phyloP scores from a whole-genome alignment of 192 early-diverging fungal genomes.

The Podila horticola region DNA sequence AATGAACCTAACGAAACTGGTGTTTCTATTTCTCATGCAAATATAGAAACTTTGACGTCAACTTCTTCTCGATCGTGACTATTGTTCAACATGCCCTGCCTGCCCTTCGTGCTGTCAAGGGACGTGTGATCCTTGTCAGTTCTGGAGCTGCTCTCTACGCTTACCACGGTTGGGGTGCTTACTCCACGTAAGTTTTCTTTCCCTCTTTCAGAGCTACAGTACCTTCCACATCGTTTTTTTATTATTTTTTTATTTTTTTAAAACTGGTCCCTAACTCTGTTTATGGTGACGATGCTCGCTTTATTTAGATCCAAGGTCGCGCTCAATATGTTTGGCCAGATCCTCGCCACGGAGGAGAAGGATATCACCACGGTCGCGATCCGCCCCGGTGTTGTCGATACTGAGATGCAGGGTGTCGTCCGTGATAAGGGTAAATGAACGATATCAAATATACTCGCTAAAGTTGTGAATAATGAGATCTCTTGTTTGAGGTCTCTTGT shows the following conservation, averaged over 20 bases:
- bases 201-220: neutral
- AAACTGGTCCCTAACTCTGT: neutral
- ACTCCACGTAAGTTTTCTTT: constrained; percentile 66
- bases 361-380: constrained; percentile 72
- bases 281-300: neutral
- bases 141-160: constrained; percentile 80
- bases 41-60: constrained; percentile 70
- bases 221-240: neutral
- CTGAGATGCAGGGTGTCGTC: constrained; percentile 84
- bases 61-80: constrained; percentile 76
- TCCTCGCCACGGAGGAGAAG: constrained; percentile 79
- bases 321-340: constrained; percentile 76
- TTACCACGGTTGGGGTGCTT: constrained; percentile 83
- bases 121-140: constrained; percentile 79
- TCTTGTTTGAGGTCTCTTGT: neutral
- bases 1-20: neutral
- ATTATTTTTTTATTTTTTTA: neutral
- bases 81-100: constrained; percentile 75
- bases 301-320: constrained; percentile 77
- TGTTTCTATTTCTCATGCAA: too few species aligned
- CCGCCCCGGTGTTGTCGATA: constrained; percentile 89
- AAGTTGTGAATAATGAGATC: neutral
- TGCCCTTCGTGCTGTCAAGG: constrained; percentile 67
- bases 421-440: constrained; percentile 53
- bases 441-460: neutral